Conservation (phyloP, 2,329 filamentous ascomycete species). For the Trichoderma pleuroti region DNA sequence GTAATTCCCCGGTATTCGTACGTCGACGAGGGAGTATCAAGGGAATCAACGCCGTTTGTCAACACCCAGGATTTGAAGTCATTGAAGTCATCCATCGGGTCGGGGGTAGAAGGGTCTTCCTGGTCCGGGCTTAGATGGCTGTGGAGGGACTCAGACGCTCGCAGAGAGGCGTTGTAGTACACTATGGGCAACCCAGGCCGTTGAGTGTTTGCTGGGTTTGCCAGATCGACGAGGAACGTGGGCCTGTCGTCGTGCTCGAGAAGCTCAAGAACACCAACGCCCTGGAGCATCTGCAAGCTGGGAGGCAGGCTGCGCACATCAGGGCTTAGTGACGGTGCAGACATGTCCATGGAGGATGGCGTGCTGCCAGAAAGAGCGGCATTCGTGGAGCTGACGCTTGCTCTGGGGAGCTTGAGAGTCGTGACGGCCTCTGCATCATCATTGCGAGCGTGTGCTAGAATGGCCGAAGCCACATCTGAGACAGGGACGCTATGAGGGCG, state of each 20-base stretch:
- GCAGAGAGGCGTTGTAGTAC: conserved; percentile 66
- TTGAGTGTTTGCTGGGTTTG: conserved; percentile 52
- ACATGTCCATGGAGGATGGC: conserved; percentile 53
- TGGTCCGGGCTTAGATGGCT: conserved; percentile 53
- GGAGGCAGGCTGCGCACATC: conserved; percentile 48
- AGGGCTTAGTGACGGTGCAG: conserved; percentile 48
- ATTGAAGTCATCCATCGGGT: conserved; percentile 44
- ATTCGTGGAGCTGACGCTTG: conserved; percentile 47
- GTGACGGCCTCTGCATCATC: conserved; percentile 45
- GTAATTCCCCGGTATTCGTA: conserved; percentile 60
- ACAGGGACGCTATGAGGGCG: conserved; percentile 39
- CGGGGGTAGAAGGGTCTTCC: conserved; percentile 35
- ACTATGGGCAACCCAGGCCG: conserved; percentile 57
- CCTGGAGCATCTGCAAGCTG: conserved; percentile 55
- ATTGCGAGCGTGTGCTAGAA: conserved; percentile 47
- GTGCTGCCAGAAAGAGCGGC: conserved; percentile 49
- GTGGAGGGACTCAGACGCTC: conserved; percentile 52
- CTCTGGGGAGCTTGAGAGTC: conserved; percentile 54
- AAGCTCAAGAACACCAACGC: conserved; percentile 66
- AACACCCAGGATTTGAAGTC: conserved; percentile 70
- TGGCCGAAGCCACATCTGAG: conserved; percentile 43
- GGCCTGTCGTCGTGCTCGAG: conserved; percentile 74
- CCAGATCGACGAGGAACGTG: conserved; percentile 70
- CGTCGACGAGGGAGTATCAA: conserved; percentile 52
- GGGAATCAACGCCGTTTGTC: conserved; percentile 48